Base-by-base conservation (phyloP, 306 rosid genomes). In the Acacia acuminata region DNA sequence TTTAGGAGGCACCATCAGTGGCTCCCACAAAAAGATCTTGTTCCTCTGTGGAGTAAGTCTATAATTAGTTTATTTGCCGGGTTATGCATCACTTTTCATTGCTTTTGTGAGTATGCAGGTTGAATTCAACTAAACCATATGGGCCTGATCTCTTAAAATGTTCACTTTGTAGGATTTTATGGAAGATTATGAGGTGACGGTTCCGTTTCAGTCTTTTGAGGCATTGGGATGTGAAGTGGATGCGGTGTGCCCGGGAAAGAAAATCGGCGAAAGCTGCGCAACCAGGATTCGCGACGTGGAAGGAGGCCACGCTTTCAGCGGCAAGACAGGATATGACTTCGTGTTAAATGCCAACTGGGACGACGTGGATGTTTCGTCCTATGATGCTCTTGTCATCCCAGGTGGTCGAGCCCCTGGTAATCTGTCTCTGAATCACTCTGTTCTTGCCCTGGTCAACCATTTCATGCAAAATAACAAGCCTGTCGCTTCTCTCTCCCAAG, bases 211-310 rank as follows among this genome's bases (percentile, higher is more conserved):
- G 86, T 79, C 97, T 50, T 93, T 96, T 81, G 88, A 92, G 88
- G 98, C 94, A 79, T 86, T 96, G 76, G 98, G 94, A 75, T 93
- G 99, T 77, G 90, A 90, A 60, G 96, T 96, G 44, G 98, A 93
- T 79, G 94, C 90, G 68, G 92, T 89, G 89, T 88, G 94, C 86
- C 98, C 98, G 73, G 68, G 85, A 64, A 96, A 90, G 93, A 93
- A 89, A 63, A 87, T 90, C 11, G 97, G 99, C 27, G 96, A 96
- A 38, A 86, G 75, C 60, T 96, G 99, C 78, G 86, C 85, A 42
- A 94, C 97, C 25, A 96, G 93, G 47, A 79, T 93, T 87, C 97
- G 91, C 83, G 99, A 96, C 87, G 90, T 92, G 84, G 97, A 96
- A 89, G 99, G 99, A 36, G 98, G 92, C 64, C 98, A 96, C 64